These are phyloP conservation scores for Aspergillus japonicus DNA, from an alignment of 2,329 filamentous ascomycete species.

Conservation along the genomic window DNA sequence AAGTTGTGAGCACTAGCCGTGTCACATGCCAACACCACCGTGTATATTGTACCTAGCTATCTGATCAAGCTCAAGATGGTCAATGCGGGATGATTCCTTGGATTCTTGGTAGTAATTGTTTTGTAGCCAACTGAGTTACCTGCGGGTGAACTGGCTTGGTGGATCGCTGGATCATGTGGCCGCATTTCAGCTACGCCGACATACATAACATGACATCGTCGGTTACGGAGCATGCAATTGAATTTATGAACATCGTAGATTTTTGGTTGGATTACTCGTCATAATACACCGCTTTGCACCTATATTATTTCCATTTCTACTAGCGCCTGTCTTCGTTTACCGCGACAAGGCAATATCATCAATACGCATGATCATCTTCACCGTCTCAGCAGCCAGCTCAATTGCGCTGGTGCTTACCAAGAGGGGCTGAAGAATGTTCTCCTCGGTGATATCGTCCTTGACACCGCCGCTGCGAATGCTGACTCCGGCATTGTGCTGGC, in stretches of 20 bases:
- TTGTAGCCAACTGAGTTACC: too few species aligned
- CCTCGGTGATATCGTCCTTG: slow-evolving; percentile 93
- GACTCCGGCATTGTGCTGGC: slow-evolving; percentile 92
- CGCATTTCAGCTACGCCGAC: too few species aligned
- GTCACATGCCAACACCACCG: too few species aligned
- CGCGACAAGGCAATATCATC: slow-evolving; percentile 63
- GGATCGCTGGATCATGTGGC: too few species aligned
- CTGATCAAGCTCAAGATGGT: too few species aligned
- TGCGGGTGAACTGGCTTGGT: too few species aligned
- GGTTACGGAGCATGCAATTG: neutral
- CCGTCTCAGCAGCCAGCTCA: slow-evolving; percentile 94
- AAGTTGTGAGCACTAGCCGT: neutral
- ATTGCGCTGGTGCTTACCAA: slow-evolving; percentile 97
- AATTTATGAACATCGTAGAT: slow-evolving; percentile 16
- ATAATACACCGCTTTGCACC: slow-evolving; percentile 22
- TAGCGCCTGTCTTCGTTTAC: slow-evolving; percentile 22
- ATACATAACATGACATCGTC: too few species aligned
- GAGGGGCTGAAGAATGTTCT: slow-evolving; percentile 94
- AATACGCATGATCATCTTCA: slow-evolving; percentile 85
- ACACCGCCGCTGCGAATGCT: slow-evolving; percentile 98
- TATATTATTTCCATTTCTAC: slow-evolving; percentile 15
- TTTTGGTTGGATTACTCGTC: slow-evolving; percentile 24
- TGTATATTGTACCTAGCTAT: too few species aligned
- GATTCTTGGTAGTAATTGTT: too few species aligned
- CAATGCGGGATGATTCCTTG: too few species aligned